Evolutionary conservation across 306 rosid genomes (phyloP).

Genomic region (Leucaena leucocephala): DNA sequence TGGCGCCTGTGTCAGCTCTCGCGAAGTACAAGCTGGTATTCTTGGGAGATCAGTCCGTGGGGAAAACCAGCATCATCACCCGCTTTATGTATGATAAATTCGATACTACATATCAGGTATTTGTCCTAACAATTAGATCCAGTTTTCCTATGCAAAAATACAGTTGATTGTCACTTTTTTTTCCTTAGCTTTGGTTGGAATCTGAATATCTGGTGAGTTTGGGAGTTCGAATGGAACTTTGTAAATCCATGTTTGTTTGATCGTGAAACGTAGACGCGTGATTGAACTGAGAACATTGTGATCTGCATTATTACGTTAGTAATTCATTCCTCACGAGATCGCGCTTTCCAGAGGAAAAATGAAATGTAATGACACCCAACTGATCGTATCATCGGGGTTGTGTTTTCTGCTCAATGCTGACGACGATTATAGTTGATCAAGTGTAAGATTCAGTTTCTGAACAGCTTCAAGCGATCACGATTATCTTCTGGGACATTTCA

Average conservation of each 20-base stretch:
- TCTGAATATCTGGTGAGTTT: background rate
- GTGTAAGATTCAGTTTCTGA: background rate
- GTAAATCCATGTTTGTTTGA: background rate
- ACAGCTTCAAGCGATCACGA: background rate
- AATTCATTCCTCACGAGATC: background rate
- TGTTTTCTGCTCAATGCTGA: background rate
- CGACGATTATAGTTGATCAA: background rate
- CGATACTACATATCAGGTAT: slow-evolving; percentile 68
- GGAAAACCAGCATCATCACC: slow-evolving; percentile 67
- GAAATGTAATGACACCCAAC: background rate
- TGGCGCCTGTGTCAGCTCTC: slow-evolving; percentile 69
- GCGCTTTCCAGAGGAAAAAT: background rate
- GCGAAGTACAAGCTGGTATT: slow-evolving; percentile 67
- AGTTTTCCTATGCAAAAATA: background rate
- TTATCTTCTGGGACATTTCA: background rate
- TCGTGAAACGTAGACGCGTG: background rate
- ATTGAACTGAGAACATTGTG: background rate
- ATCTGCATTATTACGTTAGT: background rate
- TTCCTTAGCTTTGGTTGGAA: background rate
- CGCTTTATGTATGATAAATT: slow-evolving; percentile 73
- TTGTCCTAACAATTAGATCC: slow-evolving; percentile 40
- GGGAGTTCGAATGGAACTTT: background rate
- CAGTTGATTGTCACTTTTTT: background rate
- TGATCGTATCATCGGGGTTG: background rate
- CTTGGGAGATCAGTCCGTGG: slow-evolving; percentile 68